Evolutionary conservation across 371 early-diverging fungal genomes (phyloP), one percentile per base, ranked within the genome.

Genomic region (Rhizopus arrhizus): DNA sequence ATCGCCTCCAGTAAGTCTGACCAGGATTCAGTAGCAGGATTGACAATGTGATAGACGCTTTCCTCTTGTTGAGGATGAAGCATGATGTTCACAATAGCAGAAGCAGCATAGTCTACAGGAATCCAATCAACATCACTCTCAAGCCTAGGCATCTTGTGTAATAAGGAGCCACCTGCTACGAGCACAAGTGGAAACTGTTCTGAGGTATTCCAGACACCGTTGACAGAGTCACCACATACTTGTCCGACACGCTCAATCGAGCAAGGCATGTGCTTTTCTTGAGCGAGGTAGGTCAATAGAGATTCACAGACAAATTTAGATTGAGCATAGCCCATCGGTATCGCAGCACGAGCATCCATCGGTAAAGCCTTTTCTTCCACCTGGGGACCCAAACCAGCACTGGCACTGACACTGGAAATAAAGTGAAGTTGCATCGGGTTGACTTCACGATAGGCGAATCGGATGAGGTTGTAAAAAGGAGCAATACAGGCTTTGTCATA

Each of bases 161-260:
- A 62, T 11, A 62, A 3, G 7, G 48, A 49, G 3, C 70, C 74
- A 47, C 77, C 77, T 35, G 71, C 74, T 5, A 74, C 46, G 40
- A 77, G 58, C 74, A 77, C 66, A 2, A 75, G 43, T 1, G 77
- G 74, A 34, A 65, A 75, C 13, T 77, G 75, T 28, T 81, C 82
- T 3, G 56, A 60, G 1, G 53, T 60, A 28, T 81, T 81, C 82
- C 82, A 81, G 0, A 68, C 65, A 13, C 75, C 82, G 22, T 72
- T 53, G 0, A 41, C 42, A 12, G 72, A 62, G 31, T 81, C 76
- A 31, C 78, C 78, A n/a, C 70, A 70, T 5, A 77, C 68, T 61
- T 78, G 82, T 5, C 77, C 77, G 29, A 78, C 53, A n/a, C 79
- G 74, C 15, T 75, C 64, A 10, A 78, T 58, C n/a, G 63, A 59